A percentile compares a stretch with the other conserved stretches of the same genome.
phyloP scores from a whole-genome alignment of 2,329 filamentous ascomycete species.

The Biscogniauxia mediterranea region DNA sequence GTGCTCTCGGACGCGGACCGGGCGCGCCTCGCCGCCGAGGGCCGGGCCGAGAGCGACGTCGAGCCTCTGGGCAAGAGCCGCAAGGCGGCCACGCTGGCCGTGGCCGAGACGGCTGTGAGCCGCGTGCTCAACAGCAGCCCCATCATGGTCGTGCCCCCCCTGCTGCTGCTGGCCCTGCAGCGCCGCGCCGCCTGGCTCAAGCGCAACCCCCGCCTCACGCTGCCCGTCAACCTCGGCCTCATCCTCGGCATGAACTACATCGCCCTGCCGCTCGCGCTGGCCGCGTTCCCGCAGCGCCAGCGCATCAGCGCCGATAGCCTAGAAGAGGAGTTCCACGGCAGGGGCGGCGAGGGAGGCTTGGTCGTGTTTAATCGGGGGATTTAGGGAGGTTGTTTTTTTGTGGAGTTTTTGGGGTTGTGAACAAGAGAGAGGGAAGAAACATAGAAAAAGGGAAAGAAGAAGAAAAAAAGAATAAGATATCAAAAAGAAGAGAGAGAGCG shows the following conservation, averaged over 20 bases:
- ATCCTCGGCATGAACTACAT: slow-evolving; percentile 86
- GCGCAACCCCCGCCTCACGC: slow-evolving; percentile 70
- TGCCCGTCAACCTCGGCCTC: slow-evolving; percentile 81
- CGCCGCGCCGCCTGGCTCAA: slow-evolving; percentile 77
- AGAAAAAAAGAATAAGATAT: background rate
- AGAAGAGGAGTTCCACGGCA: slow-evolving; percentile 83
- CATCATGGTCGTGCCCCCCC: slow-evolving; percentile 93
- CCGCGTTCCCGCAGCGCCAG: slow-evolving; percentile 89
- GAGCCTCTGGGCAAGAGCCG: slow-evolving; percentile 80
- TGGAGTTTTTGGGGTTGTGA: too few species aligned
- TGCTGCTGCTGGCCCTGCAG: slow-evolving; percentile 83
- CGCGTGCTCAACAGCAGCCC: slow-evolving; percentile 92
- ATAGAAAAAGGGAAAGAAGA: too few species aligned
- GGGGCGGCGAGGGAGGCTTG: slow-evolving; percentile 73
- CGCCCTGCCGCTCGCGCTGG: slow-evolving; percentile 84
- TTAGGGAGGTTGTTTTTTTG: slow-evolving; percentile 39
- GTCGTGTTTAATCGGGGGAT: slow-evolving; percentile 98
- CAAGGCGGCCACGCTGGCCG: slow-evolving; percentile 83
- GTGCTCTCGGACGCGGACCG: slow-evolving; percentile 71
- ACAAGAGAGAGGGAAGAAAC: too few species aligned
- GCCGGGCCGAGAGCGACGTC: slow-evolving; percentile 63
- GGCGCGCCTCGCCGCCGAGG: slow-evolving; percentile 50
- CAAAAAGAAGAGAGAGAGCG: background rate
- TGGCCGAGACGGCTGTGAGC: slow-evolving; percentile 88
- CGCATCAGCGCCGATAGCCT: slow-evolving; percentile 71